Evolutionary conservation across 176 grass and related monocot species (phyloP).

Genomic region (Ampelocalamus luodianensis): DNA sequence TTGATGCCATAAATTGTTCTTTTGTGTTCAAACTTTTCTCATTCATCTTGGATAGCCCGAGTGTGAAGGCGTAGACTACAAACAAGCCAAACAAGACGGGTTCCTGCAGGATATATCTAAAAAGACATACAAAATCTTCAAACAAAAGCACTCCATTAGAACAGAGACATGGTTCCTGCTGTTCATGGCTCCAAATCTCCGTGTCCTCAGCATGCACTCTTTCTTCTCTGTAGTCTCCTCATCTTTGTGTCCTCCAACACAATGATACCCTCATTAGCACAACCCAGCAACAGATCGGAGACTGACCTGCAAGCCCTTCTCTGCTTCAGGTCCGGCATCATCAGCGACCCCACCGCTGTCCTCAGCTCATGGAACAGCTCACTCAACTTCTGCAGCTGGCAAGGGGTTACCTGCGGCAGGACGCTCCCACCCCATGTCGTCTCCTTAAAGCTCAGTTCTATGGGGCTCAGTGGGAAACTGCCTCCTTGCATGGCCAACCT

Average conservation of each 20-base stretch:
- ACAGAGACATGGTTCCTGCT: constrained; percentile 1
- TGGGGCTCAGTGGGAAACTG: constrained; percentile 27
- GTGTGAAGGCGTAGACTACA: too few relatives aligned
- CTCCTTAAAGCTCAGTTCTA: constrained; percentile 39
- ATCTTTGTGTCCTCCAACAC: constrained; percentile 15
- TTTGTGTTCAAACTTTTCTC: too few relatives aligned
- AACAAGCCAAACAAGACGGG: too few relatives aligned
- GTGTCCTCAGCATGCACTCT: neutral
- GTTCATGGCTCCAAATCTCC: neutral
- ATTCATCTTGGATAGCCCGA: too few relatives aligned
- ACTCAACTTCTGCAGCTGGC: constrained; percentile 52
- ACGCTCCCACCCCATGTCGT: constrained; percentile 17
- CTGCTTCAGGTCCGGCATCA: constrained; percentile 54
- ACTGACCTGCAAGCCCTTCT: constrained; percentile 49
- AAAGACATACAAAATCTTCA: neutral
- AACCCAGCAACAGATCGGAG: constrained; percentile 18
- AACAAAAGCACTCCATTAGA: neutral
- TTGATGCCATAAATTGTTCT: too few relatives aligned
- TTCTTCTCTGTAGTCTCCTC: constrained; percentile 24
- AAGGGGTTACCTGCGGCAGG: constrained; percentile 43
- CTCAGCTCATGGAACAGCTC: constrained; percentile 38
- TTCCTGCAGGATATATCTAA: neutral
- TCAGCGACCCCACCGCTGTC: neutral
- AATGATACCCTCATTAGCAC: constrained; percentile 20
- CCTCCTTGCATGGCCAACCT: constrained; percentile 30